Evolutionary conservation across 2,329 filamentous ascomycete species (phyloP).

Genomic region (Coniochaeta ligniaria): DNA sequence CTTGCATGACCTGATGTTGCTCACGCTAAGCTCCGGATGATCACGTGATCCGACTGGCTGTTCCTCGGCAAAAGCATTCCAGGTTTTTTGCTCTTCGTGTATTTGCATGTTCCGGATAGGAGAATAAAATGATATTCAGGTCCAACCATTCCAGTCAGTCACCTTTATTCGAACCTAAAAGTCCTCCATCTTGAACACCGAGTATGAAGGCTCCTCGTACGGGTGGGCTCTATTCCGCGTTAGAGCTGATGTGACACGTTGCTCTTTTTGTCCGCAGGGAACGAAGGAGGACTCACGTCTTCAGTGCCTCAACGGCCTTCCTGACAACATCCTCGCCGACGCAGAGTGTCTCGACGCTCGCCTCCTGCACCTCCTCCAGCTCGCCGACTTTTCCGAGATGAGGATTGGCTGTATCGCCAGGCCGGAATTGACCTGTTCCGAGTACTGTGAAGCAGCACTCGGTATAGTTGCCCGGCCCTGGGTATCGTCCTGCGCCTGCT

Average conservation of each 20-base stretch:
- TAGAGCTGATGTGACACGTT: background rate
- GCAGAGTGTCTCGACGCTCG: conserved; percentile 56
- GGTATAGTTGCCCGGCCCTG: conserved; percentile 43
- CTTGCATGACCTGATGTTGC: conserved; percentile 5
- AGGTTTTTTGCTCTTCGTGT: too few relatives aligned
- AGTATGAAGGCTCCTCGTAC: conserved; percentile 44
- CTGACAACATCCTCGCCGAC: conserved; percentile 48
- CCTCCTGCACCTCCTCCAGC: conserved; percentile 53
- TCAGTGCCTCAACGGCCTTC: conserved; percentile 56
- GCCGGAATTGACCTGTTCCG: conserved; percentile 61
- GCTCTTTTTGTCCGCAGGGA: background rate
- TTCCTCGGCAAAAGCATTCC: background rate
- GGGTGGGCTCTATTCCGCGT: conserved; percentile 33
- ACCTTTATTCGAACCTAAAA: conserved; percentile 21
- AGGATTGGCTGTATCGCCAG: conserved; percentile 53
- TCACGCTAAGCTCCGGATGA: background rate
- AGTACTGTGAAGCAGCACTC: conserved; percentile 43
- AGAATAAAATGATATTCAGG: background rate
- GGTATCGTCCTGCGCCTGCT: conserved; percentile 49
- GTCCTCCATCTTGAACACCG: conserved; percentile 40
- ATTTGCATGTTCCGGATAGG: too few relatives aligned
- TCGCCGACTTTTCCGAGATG: conserved; percentile 51
- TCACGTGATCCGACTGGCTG: background rate
- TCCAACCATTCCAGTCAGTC: background rate
- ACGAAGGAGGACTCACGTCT: conserved; percentile 40